Evolutionary conservation across 2,329 filamentous ascomycete genomes (phyloP), one percentile per base, ranked within the genome.

Genomic region (Alternaria panax): DNA sequence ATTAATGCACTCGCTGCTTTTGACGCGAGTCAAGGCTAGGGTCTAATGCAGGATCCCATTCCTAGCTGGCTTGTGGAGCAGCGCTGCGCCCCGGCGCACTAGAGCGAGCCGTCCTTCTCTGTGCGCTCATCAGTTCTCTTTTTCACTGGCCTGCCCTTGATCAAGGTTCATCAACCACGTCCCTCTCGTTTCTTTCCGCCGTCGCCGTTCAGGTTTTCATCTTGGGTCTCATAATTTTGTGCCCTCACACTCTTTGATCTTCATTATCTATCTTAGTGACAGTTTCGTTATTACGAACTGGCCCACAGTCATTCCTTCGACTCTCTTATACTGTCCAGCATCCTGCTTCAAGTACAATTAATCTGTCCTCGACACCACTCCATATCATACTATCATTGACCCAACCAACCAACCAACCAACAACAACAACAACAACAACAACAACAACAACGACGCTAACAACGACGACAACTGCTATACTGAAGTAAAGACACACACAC

Each of bases 141-240:
- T 75, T 79, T 76, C 72, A 73, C 68, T 73, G 75, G 61, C 71
- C 75, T 72, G 54, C 72, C 74, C 70, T 77, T 68, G 69, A 71
- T 69, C 69, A 66, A 71, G 75, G 75, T 79, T 79, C 78, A 79
- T 79, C 76, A 78, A 78, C 77, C 74, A 76, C 73, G 69, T 76
- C 75, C 71, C 74, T 76, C 73, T 62, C 52, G 60, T 74, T 76
- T 69, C 73, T 71, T 75, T 76, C 72, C 70, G 58, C 61, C 66
- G 69, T 67, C 65, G 65, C 68, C 61, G 60, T 66, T 74, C 75
- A 66, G 67, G 71, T 70, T 76, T 74, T 70, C 68, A 66, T 75
- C 73, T 78, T 74, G 72, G 73, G 75, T 63, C 45, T 48, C 68
- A 72, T 69, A 62, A 57, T 58, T 57, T 60, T 60, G 59, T 55